Percentiles rank a stretch among this genome's conserved stretches.
phyloP scores from a whole-genome alignment of 2,329 filamentous ascomycete species.

The Xylariales sp. region DNA sequence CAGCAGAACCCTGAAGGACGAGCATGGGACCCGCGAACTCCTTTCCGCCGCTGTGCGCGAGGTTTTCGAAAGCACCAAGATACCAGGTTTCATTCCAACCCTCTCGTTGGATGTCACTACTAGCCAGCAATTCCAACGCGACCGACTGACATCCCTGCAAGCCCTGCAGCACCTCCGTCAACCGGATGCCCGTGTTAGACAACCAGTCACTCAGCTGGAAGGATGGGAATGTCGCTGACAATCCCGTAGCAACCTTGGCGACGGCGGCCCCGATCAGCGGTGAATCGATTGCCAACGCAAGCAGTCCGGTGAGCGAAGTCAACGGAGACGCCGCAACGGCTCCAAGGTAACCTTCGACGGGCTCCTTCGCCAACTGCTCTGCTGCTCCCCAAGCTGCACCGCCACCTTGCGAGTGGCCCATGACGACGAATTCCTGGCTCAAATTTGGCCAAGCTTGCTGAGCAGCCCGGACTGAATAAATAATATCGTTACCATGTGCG shows the following conservation, averaged over 20 bases:
- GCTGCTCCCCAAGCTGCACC: slow-evolving; percentile 4
- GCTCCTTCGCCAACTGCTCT: not conserved
- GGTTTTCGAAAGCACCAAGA: not conserved
- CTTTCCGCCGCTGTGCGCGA: not conserved
- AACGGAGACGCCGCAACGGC: not conserved
- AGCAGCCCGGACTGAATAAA: slow-evolving; percentile 1
- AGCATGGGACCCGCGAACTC: slow-evolving; percentile 4
- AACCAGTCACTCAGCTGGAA: slow-evolving; percentile 6
- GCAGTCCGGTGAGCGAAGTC: not conserved
- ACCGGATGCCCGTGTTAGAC: not conserved
- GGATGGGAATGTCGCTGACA: slow-evolving; percentile 1
- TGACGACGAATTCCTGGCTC: slow-evolving; percentile 1
- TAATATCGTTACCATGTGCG: slow-evolving; percentile 2
- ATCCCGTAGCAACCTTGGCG: not conserved
- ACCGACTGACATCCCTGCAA: slow-evolving; percentile 7
- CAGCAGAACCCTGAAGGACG: not conserved
- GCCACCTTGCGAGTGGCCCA: slow-evolving; percentile 6
- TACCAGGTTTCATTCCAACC: slow-evolving; percentile 5
- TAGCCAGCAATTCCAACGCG: slow-evolving; percentile 1
- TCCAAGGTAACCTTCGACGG: slow-evolving; percentile 1
- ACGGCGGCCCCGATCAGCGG: not conserved
- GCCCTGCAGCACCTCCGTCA: not conserved
- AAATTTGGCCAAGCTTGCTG: slow-evolving; percentile 2
- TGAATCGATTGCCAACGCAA: not conserved
- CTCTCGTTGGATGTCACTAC: not conserved